Base-by-base conservation (phyloP, 805 yeast species). In the Wickerhamiella dianesei region DNA sequence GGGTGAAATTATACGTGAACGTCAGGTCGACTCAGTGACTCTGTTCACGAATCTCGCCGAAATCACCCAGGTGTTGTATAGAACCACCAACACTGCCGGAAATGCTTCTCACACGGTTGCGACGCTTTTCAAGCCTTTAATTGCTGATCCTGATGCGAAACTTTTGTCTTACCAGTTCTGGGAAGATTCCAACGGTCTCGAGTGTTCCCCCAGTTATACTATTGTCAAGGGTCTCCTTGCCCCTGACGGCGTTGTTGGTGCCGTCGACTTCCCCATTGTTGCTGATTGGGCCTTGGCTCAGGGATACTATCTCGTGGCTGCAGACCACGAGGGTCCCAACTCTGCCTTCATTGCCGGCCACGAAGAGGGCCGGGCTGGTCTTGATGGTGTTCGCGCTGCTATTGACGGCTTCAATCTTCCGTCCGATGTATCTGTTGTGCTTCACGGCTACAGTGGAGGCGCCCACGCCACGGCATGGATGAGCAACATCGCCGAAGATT, bases 261-360 rank as follows among this genome's bases (percentile, higher is more conserved):
- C 37, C 14, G 21, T 12, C 4, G 51, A 35, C 42, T 39, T 37
- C 37, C 46, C 32, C 45, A 48, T 32, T 41, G 22, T 43, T 20
- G 45, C 43, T 21, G 48, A 29, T 36, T 47, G 41, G 42, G 49
- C 50, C 8, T 48, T 57, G 16, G 18, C 44, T 12, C 44, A 46
- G 16, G 56, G 56, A 2, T 51, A 41, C 39, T 37, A 46, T 21
- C 47, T 53, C 13, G 48, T 47, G 20, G 46, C 45, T 29, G 57
- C 63, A 13, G 64, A 60, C 44, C 58, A 58, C 45, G 61, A 59
- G 48, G 64, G 63, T 5, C 57, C 60, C 20, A 44, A 50, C 20
- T 54, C 61, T 12, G 48, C 58, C 4, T 60, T 58, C 50, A 41
- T 52, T 14, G 63, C 62, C 13, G 63, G 63, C 13, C 41, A 39